Evolutionary conservation across 305 asterid species (phyloP).

Genomic region (Fraxinus xanthoxyloides): DNA sequence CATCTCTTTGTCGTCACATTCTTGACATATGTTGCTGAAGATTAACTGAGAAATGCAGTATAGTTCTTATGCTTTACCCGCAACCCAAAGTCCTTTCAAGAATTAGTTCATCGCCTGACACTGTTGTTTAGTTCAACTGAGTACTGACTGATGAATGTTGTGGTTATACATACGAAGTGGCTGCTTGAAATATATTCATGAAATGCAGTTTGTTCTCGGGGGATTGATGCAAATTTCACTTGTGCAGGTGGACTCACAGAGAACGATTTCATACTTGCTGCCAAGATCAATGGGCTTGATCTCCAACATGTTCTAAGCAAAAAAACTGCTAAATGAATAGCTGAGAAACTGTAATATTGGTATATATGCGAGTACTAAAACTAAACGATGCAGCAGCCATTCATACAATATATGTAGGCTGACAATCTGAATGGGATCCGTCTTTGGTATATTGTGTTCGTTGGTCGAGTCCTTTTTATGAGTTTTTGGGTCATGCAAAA

Average conservation of each 20-base stretch:
- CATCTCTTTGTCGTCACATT: background rate
- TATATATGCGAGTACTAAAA: background rate
- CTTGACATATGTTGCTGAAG: background rate
- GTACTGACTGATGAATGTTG: background rate
- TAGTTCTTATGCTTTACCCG: background rate
- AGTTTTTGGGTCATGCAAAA: background rate
- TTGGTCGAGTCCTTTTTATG: background rate
- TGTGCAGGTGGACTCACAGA: constrained; percentile 60
- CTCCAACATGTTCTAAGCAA: constrained; percentile 56
- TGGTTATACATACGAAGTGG: background rate
- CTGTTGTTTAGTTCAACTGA: background rate
- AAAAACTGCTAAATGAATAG: constrained; percentile 27
- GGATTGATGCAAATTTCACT: background rate
- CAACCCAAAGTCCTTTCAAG: background rate
- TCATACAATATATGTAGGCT: background rate
- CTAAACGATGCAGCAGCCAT: background rate
- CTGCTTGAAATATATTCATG: background rate
- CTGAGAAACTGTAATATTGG: background rate
- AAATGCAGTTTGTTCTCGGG: background rate
- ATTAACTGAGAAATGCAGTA: background rate
- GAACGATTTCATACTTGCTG: constrained; percentile 63
- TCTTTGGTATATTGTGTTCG: background rate
- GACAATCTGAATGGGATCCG: background rate
- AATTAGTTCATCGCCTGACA: background rate
- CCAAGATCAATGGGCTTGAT: constrained; percentile 53